Percentiles rank a stretch among this genome's conserved stretches.
Evolutionary conservation across 139 green algal species (phyloP).

Genomic region (Chlamydomonas asymmetrica): DNA sequence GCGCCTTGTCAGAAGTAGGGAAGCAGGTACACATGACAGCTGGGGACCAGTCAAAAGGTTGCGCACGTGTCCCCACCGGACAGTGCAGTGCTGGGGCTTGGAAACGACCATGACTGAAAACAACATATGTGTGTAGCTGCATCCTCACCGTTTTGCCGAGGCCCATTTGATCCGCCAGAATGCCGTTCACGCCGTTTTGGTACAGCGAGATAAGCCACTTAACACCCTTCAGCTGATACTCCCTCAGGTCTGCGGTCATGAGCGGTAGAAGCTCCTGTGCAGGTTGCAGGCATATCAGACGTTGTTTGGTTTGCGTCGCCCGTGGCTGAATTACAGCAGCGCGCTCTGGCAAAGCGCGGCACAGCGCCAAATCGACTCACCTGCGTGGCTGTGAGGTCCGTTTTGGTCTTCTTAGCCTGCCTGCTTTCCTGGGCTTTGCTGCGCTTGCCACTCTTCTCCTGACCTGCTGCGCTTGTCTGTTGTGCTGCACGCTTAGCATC

Average conservation of each 20-base stretch:
- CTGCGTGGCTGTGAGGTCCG: constrained; percentile 8
- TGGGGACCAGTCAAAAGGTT: not conserved
- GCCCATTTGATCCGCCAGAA: constrained; percentile 96
- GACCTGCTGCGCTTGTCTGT: constrained; percentile 8
- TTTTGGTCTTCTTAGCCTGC: constrained; percentile 22
- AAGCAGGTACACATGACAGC: not conserved
- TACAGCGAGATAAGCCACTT: constrained; percentile 90
- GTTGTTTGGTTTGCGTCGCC: not conserved
- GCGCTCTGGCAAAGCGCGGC: not conserved
- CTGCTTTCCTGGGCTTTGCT: not conserved
- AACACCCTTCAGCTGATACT: constrained; percentile 92
- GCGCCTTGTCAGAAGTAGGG: not conserved
- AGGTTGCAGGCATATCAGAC: not conserved
- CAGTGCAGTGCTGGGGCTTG: not conserved
- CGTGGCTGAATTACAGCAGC: not conserved
- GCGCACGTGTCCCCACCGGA: not conserved
- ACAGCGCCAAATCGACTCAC: not conserved
- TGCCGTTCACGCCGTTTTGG: constrained; percentile 93
- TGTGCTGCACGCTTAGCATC: not conserved
- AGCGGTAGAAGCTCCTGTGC: constrained; percentile 77
- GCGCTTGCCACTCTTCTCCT: constrained; percentile 9
- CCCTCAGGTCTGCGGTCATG: constrained; percentile 75
- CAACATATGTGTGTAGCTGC: not conserved
- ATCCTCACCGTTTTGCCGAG: constrained; percentile 90
- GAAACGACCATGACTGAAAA: not conserved